Base-by-base conservation (phyloP, 1,284 basidiomycete species). In the Cutaneotrichosporon sp. region DNA sequence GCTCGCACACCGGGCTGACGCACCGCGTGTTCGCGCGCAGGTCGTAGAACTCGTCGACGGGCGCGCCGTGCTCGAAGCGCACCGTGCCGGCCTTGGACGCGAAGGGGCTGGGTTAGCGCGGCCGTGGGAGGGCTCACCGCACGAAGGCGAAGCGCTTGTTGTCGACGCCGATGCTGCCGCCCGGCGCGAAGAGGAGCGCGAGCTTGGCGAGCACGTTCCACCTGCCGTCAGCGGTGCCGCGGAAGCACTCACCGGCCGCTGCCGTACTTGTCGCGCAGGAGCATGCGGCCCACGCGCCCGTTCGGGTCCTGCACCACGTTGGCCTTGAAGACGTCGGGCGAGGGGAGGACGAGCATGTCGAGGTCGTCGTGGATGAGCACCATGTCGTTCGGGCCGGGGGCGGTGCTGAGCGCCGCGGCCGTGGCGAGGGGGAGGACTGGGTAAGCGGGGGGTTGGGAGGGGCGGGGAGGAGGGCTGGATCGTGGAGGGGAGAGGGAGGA, bases 191-290 rank as follows among this genome's bases (percentile, higher is more conserved):
- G 22, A 31, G 56, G 4, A 42, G n/a, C n/a, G 60, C 60, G 20
- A 62, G 56, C 22, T 62, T 47, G 9, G 52, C 60, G 20, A 62
- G 52, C 11, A 54, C 47, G 29, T 24, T 27, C 60, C 60, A 56
- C n/a, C 59, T 60, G 42, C 18, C n/a, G 27, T 60, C 42, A 60
- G 59, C 20, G 11, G 6, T n/a, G 20, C 20, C 20, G 2, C 9
- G 29, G 11, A 3, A 3, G 18, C 5, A 50, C 59, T 43, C 34
- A 62, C 52, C 51, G 45, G 25, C 52, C 60, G 16, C 58, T 62
- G 36, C 56, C 60, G 24, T 62, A 62, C 52, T 58, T 62, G 50
- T 62, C 60, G 24, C 60, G 60, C 33, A 62, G 56, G 45, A 54
- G 43, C 8, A 22, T 34, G 34, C 60, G 60, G 5, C 56, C 53